Conservation (phyloP, 1,284 basidiomycete genomes). For the Cryptococcus sp. region DNA sequence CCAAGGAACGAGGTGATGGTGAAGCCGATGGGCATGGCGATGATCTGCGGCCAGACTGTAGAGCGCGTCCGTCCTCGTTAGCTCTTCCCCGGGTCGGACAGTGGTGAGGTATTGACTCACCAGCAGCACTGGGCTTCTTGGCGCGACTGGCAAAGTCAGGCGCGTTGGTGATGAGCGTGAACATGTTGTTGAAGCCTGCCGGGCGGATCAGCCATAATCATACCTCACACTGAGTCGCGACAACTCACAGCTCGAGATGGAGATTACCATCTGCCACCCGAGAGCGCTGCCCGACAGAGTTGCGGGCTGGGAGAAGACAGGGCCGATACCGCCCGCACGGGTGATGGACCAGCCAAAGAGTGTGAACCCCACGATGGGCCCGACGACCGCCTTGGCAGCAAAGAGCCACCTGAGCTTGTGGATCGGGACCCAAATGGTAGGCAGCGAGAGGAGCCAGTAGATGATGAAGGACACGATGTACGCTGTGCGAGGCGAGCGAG, state of each 20-base stretch:
- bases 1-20: slow-evolving; percentile 76
- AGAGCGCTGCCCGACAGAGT: slow-evolving; percentile 66
- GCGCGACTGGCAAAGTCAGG: slow-evolving; percentile 71
- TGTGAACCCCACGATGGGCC: slow-evolving; percentile 63
- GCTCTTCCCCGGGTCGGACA: too few species aligned
- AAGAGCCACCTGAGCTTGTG: slow-evolving; percentile 80
- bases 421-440: slow-evolving; percentile 74
- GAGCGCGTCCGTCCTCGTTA: too few species aligned
- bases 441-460: slow-evolving; percentile 76
- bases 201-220: not conserved
- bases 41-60: slow-evolving; percentile 62
- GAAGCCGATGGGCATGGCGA: slow-evolving; percentile 71
- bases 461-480: slow-evolving; percentile 70
- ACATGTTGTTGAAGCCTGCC: slow-evolving; percentile 11
- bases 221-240: slow-evolving; percentile 47
- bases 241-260: slow-evolving; percentile 64
- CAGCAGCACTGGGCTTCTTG: slow-evolving; percentile 61
- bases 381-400: slow-evolving; percentile 69
- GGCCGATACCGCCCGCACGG: slow-evolving; percentile 73
- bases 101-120: too few species aligned
- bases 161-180: slow-evolving; percentile 56
- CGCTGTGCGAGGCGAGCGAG: slow-evolving; percentile 9
- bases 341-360: slow-evolving; percentile 79
- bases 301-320: slow-evolving; percentile 68
- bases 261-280: slow-evolving; percentile 74